Percentiles rank a stretch among this genome's conserved stretches.
Conservation (phyloP, 1,139 yeast genomes). For the Yamadazyma epiphylla region DNA sequence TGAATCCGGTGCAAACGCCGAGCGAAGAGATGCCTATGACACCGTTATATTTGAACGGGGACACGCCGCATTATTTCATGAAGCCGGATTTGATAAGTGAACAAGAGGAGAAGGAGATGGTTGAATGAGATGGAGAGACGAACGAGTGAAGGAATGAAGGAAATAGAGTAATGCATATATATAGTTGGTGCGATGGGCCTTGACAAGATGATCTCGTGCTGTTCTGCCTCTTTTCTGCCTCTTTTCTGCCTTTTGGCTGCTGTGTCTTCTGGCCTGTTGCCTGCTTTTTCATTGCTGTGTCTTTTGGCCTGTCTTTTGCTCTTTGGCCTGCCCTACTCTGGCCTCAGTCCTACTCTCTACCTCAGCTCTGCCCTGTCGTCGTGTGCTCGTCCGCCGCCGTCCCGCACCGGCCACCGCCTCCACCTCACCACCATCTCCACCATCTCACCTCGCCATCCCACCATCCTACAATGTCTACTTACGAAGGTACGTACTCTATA, state of each 20-base stretch:
- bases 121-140: neutral
- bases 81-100: slow-evolving; percentile 5
- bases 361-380: too few species aligned
- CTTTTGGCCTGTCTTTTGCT: neutral
- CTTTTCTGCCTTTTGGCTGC: too few species aligned
- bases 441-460: too few species aligned
- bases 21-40: slow-evolving; percentile 47
- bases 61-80: slow-evolving; percentile 1
- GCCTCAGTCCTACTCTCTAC: too few species aligned
- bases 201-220: too few species aligned
- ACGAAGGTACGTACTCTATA: slow-evolving; percentile 35
- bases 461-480: slow-evolving; percentile 37
- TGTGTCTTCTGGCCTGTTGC: neutral
- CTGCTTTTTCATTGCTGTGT: neutral
- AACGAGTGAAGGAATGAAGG: neutral
- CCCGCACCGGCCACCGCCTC: too few species aligned
- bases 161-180: too few species aligned
- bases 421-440: too few species aligned
- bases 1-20: slow-evolving; percentile 44
- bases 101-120: slow-evolving; percentile 6
- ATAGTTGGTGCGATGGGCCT: too few species aligned
- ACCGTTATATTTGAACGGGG: slow-evolving; percentile 32
- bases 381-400: too few species aligned
- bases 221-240: too few species aligned
- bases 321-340: too few species aligned